Percentiles rank a stretch among this genome's conserved stretches.
phyloP scores from a whole-genome alignment of 768 basidiomycete genomes.

The Leccinellum luteum region DNA sequence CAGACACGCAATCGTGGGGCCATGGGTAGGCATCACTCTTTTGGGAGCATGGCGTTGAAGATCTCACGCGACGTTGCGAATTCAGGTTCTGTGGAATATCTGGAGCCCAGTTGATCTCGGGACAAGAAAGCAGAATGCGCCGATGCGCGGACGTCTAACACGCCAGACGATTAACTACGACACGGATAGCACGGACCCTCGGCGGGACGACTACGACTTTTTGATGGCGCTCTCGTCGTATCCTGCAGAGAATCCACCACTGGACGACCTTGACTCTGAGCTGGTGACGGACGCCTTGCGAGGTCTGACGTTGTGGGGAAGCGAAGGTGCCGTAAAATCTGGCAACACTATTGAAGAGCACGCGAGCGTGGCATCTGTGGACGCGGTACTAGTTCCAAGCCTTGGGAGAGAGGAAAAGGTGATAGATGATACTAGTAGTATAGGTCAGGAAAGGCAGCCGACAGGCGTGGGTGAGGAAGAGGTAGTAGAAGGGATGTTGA shows the following conservation, averaged over 20 bases:
- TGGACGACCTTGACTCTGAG: conserved; percentile 48
- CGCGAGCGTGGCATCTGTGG: not conserved
- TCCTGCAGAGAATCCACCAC: conserved; percentile 38
- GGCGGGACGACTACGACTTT: conserved; percentile 52
- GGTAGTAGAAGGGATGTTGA: conserved; percentile 21
- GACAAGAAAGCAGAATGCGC: conserved; percentile 43
- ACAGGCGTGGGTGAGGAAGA: conserved; percentile 19
- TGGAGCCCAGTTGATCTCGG: conserved; percentile 35
- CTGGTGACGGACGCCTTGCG: conserved; percentile 42
- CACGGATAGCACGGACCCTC: conserved; percentile 14
- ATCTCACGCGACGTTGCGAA: conserved; percentile 4
- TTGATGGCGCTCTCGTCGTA: conserved; percentile 40
- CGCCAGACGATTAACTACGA: conserved; percentile 17
- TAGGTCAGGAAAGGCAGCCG: not conserved
- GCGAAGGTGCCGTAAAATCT: conserved; percentile 3
- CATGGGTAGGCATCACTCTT: conserved; percentile 45
- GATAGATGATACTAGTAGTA: not conserved
- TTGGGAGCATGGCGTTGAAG: not conserved
- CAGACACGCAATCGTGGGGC: conserved; percentile 49
- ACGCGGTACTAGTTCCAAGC: not conserved
- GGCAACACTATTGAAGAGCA: not conserved
- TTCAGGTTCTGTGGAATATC: conserved; percentile 47
- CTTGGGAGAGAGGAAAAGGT: not conserved
- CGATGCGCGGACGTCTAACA: conserved; percentile 33
- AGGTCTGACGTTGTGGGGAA: conserved; percentile 51